Base-by-base conservation (phyloP, 139 green algal species). In the Auxenochlorella pyrenoidosa region DNA sequence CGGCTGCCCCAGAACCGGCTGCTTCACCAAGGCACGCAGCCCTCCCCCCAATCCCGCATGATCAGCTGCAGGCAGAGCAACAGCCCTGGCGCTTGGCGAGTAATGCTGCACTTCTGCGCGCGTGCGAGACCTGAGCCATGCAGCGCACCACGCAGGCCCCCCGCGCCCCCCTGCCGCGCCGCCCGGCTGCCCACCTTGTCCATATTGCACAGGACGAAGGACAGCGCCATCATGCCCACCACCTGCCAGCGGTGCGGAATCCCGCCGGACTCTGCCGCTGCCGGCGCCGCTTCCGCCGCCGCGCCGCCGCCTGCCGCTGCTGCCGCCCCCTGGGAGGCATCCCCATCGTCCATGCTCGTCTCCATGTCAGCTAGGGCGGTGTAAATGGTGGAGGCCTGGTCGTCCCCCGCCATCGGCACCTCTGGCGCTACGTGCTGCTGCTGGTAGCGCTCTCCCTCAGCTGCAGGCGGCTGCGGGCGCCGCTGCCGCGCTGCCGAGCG, bases 201-300 rank as follows among this genome's bases (percentile, higher is more conserved):
- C 97, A 99, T 99, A 93, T 99, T 99, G 91, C 95, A 98, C 0
- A 99, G 84, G 1, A 99, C 92, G 85, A 99, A 99, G 24, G 96
- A 94, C 6, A 95, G 68, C 0, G 87, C 88, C 91, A 95, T 95
- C 79, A 92, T 90, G 24, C 89, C 79, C 38, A 94, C 90, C 28
- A 95, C 84, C 30, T 89, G 82, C 93, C 93, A 96, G 12, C 93
- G 86, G 85, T 95, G 93, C 19, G 92, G 83, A 30, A 94, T 73
- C 51, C 51, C 82, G 22, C 21, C 71, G 51, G 41, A 60, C 16
- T 30, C 68, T 41, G 58, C 84, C 63, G 75, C 75, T 86, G 72
- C 75, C 63, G 32, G 15, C 32, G 68, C 72, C 73, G 54, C 79
- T 83, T 76, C 87, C 60, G 79, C 73, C 32, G 84, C 36, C 76